Base-by-base conservation (phyloP, 2,329 filamentous ascomycete genomes). In the Parasarocladium wereldwijsianum region DNA sequence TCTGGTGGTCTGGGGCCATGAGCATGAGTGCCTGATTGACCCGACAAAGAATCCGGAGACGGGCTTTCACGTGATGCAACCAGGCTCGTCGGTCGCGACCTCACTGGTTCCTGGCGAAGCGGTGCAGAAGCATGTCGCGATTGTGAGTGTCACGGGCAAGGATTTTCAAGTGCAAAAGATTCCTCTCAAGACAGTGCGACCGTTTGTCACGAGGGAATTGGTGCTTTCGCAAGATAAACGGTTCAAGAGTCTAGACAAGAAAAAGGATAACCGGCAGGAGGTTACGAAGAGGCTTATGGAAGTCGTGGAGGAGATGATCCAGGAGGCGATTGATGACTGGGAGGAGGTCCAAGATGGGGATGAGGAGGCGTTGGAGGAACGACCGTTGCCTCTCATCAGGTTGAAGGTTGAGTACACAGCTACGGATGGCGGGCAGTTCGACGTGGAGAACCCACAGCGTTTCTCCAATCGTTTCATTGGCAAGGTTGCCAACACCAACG, bases 11-110 rank as follows among this genome's bases (percentile, higher is more conserved):
- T 98, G 90, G 90, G 90, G 90, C 3, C 90, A 98, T 45, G 90
- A 98, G 52, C 90, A 98, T 47, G 87, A 98, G 51, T 98, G 90
- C 46, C 51, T 87, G 6, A 93, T 98, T 38, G 76, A 93, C 25
- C 90, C 90, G 1, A 60, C 62, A 2, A 63, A 74, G 26, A 98
- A 96, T 43, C 71, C 80, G 0, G 84, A 93, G 45, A 93, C 78
- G 27, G 79, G 78, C 1, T 98, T 98, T 42, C 75, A 90, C 41
- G 87, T 98, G 38, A 94, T 98, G 72, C 90, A 98, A 45, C 90
- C 90, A 1, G 90, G 90, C 0, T 98, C 90, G 0, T 96, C 90
- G 0, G 79, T 98, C 1, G 90, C 87, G 1, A 98, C 90, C 2
- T 96, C 90, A 0, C 61, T 98, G 0, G 76, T 90, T 7, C 78